Evolutionary conservation across 129 eudicot genomes (phyloP).

Genomic region (Deinandra increscens): DNA sequence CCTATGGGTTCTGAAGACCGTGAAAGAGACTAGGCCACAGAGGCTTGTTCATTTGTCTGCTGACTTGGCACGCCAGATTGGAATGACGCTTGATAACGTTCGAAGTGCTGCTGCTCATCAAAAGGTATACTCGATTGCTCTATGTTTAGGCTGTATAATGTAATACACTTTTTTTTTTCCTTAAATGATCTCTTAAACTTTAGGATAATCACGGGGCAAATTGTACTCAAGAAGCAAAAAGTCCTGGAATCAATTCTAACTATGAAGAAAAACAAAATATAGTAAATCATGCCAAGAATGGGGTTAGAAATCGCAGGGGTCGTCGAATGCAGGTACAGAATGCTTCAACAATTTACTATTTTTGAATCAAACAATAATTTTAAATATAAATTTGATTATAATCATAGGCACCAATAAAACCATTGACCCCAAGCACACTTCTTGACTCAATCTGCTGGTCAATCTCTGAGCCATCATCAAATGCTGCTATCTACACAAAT

Average conservation of each 20-base stretch:
- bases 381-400: slow-evolving; percentile 2
- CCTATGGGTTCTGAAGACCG: slow-evolving; percentile 81
- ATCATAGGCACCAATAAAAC: slow-evolving; percentile 75
- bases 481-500: slow-evolving; percentile 60
- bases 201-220: slow-evolving; percentile 44
- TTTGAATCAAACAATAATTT: neutral
- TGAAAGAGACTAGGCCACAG: slow-evolving; percentile 64
- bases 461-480: slow-evolving; percentile 73
- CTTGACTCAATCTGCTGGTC: slow-evolving; percentile 93
- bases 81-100: slow-evolving; percentile 59
- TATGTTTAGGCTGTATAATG: neutral
- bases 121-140: slow-evolving; percentile 40
- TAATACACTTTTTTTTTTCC: neutral
- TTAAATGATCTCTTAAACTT: neutral
- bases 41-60: slow-evolving; percentile 80
- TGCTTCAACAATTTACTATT: neutral
- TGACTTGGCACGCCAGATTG: slow-evolving; percentile 87
- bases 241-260: slow-evolving; percentile 33
- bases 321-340: slow-evolving; percentile 63
- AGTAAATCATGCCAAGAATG: slow-evolving; percentile 65
- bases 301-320: slow-evolving; percentile 74
- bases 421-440: slow-evolving; percentile 75
- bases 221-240: slow-evolving; percentile 32
- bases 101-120: slow-evolving; percentile 31
- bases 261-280: slow-evolving; percentile 55